These are phyloP conservation scores for Gyrodon tennesseensis DNA, from an alignment of 1,284 basidiomycete genomes.

Conservation along the genomic window DNA sequence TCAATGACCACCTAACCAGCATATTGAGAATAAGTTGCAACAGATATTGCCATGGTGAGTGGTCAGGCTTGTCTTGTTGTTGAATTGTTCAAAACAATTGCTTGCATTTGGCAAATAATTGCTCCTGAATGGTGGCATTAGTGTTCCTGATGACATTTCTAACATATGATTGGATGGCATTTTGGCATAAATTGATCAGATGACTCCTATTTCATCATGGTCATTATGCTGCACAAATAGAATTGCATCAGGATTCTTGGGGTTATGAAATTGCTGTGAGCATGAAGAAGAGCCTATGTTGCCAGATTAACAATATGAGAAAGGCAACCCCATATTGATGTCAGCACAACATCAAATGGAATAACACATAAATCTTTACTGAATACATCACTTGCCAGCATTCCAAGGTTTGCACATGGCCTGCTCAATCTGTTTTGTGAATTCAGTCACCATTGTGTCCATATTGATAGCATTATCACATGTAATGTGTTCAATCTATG, in stretches of 20 bases:
- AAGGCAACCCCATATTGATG: no score
- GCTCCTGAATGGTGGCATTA: no score
- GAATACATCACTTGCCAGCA: neutral
- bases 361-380: no score
- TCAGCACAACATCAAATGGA: no score
- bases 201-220: constrained; percentile 1
- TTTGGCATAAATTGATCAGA: neutral
- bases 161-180: no score
- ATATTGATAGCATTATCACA: constrained; percentile 1
- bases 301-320: constrained; percentile 9
- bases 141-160: no score
- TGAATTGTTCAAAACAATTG: constrained; percentile 3
- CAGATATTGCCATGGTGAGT: accelerated
- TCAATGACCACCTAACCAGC: neutral
- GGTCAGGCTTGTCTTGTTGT: neutral
- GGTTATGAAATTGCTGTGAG: constrained; percentile 3
- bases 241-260: neutral
- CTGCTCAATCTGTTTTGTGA: neutral
- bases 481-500: no score
- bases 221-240: no score
- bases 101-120: no score
- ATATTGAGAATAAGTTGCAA: constrained; percentile 7
- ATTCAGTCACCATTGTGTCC: neutral
- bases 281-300: neutral
- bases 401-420: neutral